Evolutionary conservation across 208 protist genomes (phyloP), one percentile per base, ranked within the genome.

Genomic region (Leishmania turanica): DNA sequence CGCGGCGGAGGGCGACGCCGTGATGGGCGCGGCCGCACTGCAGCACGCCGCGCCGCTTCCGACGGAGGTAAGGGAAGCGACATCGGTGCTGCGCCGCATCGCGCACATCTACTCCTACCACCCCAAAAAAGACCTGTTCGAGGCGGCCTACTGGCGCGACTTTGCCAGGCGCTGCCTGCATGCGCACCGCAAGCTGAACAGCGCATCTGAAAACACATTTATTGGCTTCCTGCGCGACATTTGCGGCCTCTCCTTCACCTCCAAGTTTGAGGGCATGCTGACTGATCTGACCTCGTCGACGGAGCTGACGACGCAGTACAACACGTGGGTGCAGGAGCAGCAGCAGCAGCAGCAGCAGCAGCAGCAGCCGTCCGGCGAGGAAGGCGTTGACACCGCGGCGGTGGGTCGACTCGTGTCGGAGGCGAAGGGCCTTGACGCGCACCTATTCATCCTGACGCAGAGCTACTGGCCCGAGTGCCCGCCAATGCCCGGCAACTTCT

Each of bases 261-360:
- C 87, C 27, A 99, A 99, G 84, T 95, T 99, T 40, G 98, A 99
- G 88, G 98, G 97, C 42, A 99, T 99, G 98, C 51, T 97, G 17
- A 85, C 82, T 40, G 95, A 97, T 79, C 40, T 93, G 37, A 74
- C 69, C 47, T 65, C 82, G 21, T 88, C 79, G 17, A 58, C 85
- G 37, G 82, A 87, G 60, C 82, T 95, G 27, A 90, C 87, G 75
- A 34, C 83, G 58, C 73, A 84, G 62, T 95, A 88, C 80, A 83
- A 86, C 58, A 73, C 69, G 45, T 95, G 88, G 91, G 74, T 79
- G 6, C 73, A 73, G 8, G 49, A 72, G 65, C 66, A 65, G 42
- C 76, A 62, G 47, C 31, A 31, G 47, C 31, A 72, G 65, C 66
- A 65, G 42, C 76, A 62, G 47, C 31, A 31, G 47, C 31, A 74